A percentile compares a stretch with the other conserved stretches of the same genome.
Conservation (phyloP, 768 basidiomycete species). For the Hygrophoropsis aurantiaca region DNA sequence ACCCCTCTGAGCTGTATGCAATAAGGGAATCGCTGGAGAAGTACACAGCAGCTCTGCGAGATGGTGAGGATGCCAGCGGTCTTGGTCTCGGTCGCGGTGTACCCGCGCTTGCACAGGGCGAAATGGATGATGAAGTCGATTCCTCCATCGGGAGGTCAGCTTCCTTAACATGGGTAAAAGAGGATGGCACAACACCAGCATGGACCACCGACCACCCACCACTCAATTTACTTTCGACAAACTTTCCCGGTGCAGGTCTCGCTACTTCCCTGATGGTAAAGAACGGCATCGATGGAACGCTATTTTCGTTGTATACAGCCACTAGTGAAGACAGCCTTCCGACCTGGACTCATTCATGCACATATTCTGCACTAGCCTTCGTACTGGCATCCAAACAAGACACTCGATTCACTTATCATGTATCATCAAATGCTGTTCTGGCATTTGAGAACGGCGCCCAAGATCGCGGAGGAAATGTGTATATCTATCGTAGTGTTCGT, state of each 20-base stretch:
- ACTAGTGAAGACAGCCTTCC: slow-evolving; percentile 22
- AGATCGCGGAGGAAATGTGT: slow-evolving; percentile 77
- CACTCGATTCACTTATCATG: slow-evolving; percentile 82
- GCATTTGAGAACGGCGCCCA: slow-evolving; percentile 81
- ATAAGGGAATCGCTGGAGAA: slow-evolving; percentile 85
- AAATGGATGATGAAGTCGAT: slow-evolving; percentile 91
- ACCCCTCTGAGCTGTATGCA: slow-evolving; percentile 75
- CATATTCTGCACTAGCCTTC: slow-evolving; percentile 88
- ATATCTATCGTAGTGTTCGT: slow-evolving; percentile 70
- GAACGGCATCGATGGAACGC: slow-evolving; percentile 69
- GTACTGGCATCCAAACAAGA: slow-evolving; percentile 93
- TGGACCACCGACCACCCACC: slow-evolving; percentile 39
- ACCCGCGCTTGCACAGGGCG: slow-evolving; percentile 82
- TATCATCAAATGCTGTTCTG: slow-evolving; percentile 53
- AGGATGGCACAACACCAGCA: slow-evolving; percentile 44
- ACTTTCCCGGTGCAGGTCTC: slow-evolving; percentile 55
- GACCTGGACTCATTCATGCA: slow-evolving; percentile 74
- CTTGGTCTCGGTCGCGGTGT: slow-evolving; percentile 66
- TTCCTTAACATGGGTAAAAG: slow-evolving; percentile 66
- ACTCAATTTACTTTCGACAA: slow-evolving; percentile 64
- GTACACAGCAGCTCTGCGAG: slow-evolving; percentile 67
- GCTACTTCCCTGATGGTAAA: slow-evolving; percentile 58
- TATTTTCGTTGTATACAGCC: slow-evolving; percentile 48
- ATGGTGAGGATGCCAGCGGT: slow-evolving; percentile 59
- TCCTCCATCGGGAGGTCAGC: slow-evolving; percentile 64